Base-by-base conservation (phyloP, 441 rosid species). In the Iberis amara region DNA sequence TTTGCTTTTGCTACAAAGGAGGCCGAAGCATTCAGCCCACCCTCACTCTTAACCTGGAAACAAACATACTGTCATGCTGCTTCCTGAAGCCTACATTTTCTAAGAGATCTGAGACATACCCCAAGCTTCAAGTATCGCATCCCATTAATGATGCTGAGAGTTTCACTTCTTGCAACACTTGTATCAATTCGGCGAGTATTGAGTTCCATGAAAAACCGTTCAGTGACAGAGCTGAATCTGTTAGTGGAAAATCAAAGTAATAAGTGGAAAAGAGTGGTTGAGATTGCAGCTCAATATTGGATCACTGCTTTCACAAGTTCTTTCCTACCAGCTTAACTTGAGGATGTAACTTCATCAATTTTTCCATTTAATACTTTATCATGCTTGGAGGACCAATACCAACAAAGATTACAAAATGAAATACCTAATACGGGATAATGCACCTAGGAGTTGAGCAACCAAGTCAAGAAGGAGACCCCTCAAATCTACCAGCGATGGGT, bases 51-150 rank as follows among this genome's bases (percentile, higher is more conserved):
- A 65, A 94, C 95, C 99, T 94, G 85, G 37, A 59, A 68, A 70
- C 50, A 42, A 59, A 27, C 52, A 38, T 35, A 59, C 18, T 36
- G 68, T 75, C 69, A 79, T n/a, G 57, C 52, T 59, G 26, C 31
- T 35, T 55, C 51, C 59, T 66, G 37, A 57, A 62, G 56, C n/a
- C 32, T 51, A 31, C 40, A 47, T 47, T 35, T 39, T 57, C 23
- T 13, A 43, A 52, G 46, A 58, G 55, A 39, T 11, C 36, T 11
- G 69, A 61, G 43, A 69, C 85, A 62, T 80, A 94, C 97, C 92
- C 97, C 96, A 46, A 94, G 97, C 74, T 86, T 89, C 60, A 94
- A 73, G 79, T 94, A 94, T 44, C 97, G 99, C 99, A 94, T 84
- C 59, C 99, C 97, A 76, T 89, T 94, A 47, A 94, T 89, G 56